Conservation (phyloP, 768 basidiomycete genomes). For the Chlorophyllum brunneum region DNA sequence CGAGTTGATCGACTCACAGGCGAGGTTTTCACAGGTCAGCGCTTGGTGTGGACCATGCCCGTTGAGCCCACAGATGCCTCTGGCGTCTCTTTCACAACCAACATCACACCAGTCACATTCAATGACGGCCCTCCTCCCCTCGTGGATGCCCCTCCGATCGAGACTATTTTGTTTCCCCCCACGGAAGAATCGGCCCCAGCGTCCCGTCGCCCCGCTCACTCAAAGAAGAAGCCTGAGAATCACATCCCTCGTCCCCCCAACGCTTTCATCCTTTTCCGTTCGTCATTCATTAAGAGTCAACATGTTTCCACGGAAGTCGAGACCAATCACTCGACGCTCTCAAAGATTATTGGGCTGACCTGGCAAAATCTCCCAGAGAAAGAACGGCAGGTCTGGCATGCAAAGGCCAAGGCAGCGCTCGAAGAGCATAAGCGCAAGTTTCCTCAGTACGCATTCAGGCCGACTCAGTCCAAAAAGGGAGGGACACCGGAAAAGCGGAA, state of each 20-base stretch:
- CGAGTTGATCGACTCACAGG: constrained; percentile 2
- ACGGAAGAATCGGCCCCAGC: constrained; percentile 26
- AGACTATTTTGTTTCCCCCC: constrained; percentile 59
- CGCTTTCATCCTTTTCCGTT: constrained; percentile 85
- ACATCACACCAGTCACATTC: constrained; percentile 20
- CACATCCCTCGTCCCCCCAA: constrained; percentile 84
- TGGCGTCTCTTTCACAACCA: constrained; percentile 20
- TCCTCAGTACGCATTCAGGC: constrained; percentile 80
- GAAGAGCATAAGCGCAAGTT: constrained; percentile 77
- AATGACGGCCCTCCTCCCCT: constrained; percentile 26
- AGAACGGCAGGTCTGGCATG: constrained; percentile 77
- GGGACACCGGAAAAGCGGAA: constrained; percentile 50
- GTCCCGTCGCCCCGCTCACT: constrained; percentile 47
- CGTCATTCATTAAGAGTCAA: constrained; percentile 75
- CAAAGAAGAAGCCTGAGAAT: constrained; percentile 67
- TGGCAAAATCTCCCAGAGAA: constrained; percentile 76
- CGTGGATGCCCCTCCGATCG: constrained; percentile 24
- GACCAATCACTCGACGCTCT: constrained; percentile 79
- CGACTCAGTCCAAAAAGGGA: constrained; percentile 51
- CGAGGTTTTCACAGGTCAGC: constrained; percentile 21
- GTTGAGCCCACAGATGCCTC: constrained; percentile 20
- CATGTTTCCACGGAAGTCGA: constrained; percentile 76
- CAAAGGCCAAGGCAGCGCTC: constrained; percentile 68
- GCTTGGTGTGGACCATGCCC: constrained; percentile 27
- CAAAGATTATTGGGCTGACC: constrained; percentile 80